phyloP scores from a whole-genome alignment of 192 early-diverging fungal genomes.

The Mortierella hygrophila region DNA sequence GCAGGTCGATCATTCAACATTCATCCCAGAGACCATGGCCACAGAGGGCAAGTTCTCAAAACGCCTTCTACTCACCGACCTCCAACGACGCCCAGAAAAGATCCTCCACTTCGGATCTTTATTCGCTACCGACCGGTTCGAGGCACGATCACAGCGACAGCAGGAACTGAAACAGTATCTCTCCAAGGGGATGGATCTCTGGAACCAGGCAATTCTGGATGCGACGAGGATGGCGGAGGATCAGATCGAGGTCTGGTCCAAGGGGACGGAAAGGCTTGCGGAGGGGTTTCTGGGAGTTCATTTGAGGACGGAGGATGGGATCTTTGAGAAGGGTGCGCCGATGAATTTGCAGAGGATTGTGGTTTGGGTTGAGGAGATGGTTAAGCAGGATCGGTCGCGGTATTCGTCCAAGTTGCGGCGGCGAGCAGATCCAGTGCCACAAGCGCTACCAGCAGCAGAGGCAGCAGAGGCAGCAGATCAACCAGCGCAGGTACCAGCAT shows the following conservation, averaged over 20 bases:
- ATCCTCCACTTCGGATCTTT: slow-evolving; percentile 59
- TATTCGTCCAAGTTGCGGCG: not conserved
- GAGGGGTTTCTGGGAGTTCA: slow-evolving; percentile 55
- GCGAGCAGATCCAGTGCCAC: not conserved
- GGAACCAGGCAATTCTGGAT: slow-evolving; percentile 45
- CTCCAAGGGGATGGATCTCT: slow-evolving; percentile 48
- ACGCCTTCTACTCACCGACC: slow-evolving; percentile 32
- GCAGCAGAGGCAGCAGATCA: not conserved
- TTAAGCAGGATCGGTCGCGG: slow-evolving; percentile 17
- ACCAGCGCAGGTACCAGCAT: not conserved
- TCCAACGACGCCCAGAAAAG: slow-evolving; percentile 43
- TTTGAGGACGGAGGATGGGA: slow-evolving; percentile 56
- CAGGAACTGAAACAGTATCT: slow-evolving; percentile 18
- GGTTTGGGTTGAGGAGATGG: slow-evolving; percentile 39
- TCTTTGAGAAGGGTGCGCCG: slow-evolving; percentile 38
- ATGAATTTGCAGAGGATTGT: slow-evolving; percentile 44
- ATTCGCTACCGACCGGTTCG: slow-evolving; percentile 54
- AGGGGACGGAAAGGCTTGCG: slow-evolving; percentile 26
- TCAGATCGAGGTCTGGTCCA: slow-evolving; percentile 28
- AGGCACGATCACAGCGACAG: slow-evolving; percentile 25
- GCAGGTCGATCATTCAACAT: not conserved
- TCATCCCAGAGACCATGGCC: not conserved
- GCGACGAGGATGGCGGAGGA: slow-evolving; percentile 42
- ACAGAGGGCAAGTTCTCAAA: slow-evolving; percentile 10
- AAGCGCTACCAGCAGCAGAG: not conserved